These are phyloP conservation scores for Claviceps sp. DNA, from an alignment of 2,329 filamentous ascomycete genomes.

Conservation along the genomic window DNA sequence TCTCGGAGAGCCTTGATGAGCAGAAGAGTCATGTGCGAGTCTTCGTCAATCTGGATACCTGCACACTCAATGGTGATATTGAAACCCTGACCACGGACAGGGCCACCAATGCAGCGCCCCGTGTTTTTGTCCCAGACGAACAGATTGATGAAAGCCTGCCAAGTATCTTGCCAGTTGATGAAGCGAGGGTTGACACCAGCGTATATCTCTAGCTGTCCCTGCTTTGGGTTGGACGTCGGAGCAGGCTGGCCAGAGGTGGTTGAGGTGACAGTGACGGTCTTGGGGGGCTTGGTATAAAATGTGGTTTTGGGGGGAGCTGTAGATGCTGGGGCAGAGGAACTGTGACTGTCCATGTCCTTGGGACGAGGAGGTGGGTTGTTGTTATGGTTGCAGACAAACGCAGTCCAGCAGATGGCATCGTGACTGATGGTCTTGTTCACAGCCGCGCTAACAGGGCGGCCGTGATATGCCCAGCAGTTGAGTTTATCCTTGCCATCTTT, in stretches of 20 bases:
- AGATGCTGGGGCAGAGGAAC: constrained; percentile 20
- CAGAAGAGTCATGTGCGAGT: constrained; percentile 26
- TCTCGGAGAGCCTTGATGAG: constrained; percentile 26
- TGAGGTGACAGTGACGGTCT: constrained; percentile 11
- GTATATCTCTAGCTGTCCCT: constrained; percentile 19
- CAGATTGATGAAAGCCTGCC: constrained; percentile 25
- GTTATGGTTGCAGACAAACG: constrained; percentile 28
- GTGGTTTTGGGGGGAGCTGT: constrained; percentile 21
- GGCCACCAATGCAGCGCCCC: constrained; percentile 20
- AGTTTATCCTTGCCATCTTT: constrained; percentile 25
- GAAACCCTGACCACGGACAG: constrained; percentile 21
- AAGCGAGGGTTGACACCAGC: constrained; percentile 24
- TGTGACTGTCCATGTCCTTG: constrained; percentile 21
- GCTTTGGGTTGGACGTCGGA: constrained; percentile 17
- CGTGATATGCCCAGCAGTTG: constrained; percentile 29
- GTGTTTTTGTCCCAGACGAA: constrained; percentile 26
- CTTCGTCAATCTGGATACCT: constrained; percentile 23
- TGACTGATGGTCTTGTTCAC: constrained; percentile 25
- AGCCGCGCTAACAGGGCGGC: constrained; percentile 24
- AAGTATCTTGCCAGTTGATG: constrained; percentile 26
- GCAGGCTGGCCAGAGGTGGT: constrained; percentile 15
- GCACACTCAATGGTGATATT: constrained; percentile 24
- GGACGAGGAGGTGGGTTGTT: constrained; percentile 20
- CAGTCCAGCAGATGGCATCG: constrained; percentile 25
- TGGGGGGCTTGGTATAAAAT: constrained; percentile 17